Evolutionary conservation across 2,329 filamentous ascomycete species (phyloP).

Genomic region (Pyricularia sp.): DNA sequence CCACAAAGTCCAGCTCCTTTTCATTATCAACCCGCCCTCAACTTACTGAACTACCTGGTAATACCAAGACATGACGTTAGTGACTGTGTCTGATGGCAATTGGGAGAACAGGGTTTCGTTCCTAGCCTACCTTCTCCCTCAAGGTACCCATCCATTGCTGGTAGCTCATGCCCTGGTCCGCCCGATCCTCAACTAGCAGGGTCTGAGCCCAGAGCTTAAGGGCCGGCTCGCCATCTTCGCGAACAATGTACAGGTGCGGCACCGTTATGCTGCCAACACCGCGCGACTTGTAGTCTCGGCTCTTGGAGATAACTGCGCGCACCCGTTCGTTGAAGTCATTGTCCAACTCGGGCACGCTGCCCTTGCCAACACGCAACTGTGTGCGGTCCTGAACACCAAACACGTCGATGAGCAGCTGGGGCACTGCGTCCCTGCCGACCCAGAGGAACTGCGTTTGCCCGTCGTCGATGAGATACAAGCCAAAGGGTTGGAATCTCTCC

Average conservation of each 20-base stretch:
- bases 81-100: background rate
- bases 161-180: constrained; percentile 85
- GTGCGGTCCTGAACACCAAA: constrained; percentile 78
- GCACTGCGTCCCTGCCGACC: constrained; percentile 86
- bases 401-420: constrained; percentile 76
- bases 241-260: constrained; percentile 83
- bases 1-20: background rate
- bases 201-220: constrained; percentile 96
- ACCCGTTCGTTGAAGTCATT: constrained; percentile 96
- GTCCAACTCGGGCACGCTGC: constrained; percentile 71
- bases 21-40: background rate
- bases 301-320: constrained; percentile 82
- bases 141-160: constrained; percentile 86
- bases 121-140: constrained; percentile 69
- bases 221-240: constrained; percentile 91
- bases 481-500: constrained; percentile 75
- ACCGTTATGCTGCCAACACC: constrained; percentile 88
- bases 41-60: constrained; percentile 22
- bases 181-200: constrained; percentile 83
- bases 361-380: constrained; percentile 84
- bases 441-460: constrained; percentile 96
- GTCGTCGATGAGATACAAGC: constrained; percentile 91
- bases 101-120: background rate
- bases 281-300: constrained; percentile 70
- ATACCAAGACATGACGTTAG: background rate